Evolutionary conservation across 345 rosid genomes (phyloP).

Genomic region (Aethionema arabicum): DNA sequence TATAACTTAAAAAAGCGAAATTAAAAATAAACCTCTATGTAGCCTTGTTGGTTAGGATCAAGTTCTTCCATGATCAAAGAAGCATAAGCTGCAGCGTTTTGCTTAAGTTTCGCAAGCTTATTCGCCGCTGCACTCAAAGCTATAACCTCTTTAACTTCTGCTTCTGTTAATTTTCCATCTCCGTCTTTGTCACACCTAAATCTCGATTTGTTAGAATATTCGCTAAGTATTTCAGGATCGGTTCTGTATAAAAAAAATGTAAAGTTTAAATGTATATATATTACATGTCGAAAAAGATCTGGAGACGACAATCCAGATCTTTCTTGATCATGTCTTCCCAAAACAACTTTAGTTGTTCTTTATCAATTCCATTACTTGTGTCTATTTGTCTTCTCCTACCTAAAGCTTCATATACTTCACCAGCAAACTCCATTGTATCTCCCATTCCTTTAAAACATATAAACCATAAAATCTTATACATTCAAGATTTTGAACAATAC

Average conservation of each 20-base stretch:
- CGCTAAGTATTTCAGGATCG: not conserved
- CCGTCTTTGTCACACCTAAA: constrained; percentile 95
- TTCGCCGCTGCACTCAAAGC: constrained; percentile 85
- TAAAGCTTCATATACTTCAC: constrained; percentile 64
- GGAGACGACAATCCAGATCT: constrained; percentile 78
- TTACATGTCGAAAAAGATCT: constrained; percentile 91
- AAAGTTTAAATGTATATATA: not conserved
- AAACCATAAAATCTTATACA: not conserved
- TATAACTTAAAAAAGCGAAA: not conserved
- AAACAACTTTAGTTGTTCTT: constrained; percentile 57
- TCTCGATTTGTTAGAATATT: not conserved
- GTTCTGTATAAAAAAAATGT: too few species aligned
- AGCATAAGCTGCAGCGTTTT: constrained; percentile 68
- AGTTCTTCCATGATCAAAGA: constrained; percentile 95
- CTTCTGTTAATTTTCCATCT: constrained; percentile 79
- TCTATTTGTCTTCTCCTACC: constrained; percentile 61
- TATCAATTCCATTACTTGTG: constrained; percentile 56
- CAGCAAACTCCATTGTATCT: constrained; percentile 79
- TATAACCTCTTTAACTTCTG: constrained; percentile 89
- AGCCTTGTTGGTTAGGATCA: constrained; percentile 81
- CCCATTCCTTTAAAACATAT: constrained; percentile 58
- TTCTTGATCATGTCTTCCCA: constrained; percentile 84
- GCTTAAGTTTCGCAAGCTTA: constrained; percentile 68
- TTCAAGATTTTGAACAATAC: not conserved
- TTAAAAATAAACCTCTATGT: constrained; percentile 63